Evolutionary conservation across 139 green algal genomes (phyloP).

Genomic region (Picochlorum costavermella): DNA sequence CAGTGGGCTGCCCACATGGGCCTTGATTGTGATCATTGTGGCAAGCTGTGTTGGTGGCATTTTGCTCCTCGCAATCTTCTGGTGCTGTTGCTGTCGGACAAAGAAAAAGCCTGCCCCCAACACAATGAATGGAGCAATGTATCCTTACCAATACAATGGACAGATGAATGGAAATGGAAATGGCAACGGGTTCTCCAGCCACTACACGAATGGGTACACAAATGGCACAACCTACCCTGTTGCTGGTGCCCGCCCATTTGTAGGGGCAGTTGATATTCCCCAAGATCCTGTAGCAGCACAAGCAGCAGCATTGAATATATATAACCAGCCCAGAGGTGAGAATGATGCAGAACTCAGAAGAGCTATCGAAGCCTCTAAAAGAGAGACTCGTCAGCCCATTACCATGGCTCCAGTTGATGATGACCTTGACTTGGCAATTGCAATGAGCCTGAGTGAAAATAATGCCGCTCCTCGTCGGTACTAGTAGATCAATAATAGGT

Average conservation of each 20-base stretch:
- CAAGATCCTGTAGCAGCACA: not conserved
- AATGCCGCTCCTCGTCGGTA: not conserved
- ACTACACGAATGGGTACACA: conserved; percentile 6
- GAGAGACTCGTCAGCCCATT: conserved; percentile 11
- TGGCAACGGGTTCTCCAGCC: not conserved
- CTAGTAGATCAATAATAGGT: not conserved
- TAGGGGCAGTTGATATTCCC: not conserved
- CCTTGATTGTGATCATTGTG: conserved; percentile 16
- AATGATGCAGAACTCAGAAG: conserved; percentile 12
- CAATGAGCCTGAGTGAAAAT: not conserved
- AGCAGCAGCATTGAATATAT: not conserved
- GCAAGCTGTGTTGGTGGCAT: conserved; percentile 7
- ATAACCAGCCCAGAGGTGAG: no score
- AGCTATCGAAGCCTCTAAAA: conserved; percentile 19
- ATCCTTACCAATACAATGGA: not conserved
- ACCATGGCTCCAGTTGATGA: not conserved
- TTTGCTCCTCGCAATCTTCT: not conserved
- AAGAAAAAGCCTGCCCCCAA: not conserved
- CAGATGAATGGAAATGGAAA: not conserved
- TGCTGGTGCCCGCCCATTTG: not conserved
- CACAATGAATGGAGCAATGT: not conserved
- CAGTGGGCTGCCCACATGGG: conserved; percentile 18
- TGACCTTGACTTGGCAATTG: not conserved
- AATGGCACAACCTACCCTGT: not conserved
- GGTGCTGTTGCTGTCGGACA: conserved; percentile 14